Conservation (phyloP, 768 basidiomycete genomes). For the Podaxis rugospora region DNA sequence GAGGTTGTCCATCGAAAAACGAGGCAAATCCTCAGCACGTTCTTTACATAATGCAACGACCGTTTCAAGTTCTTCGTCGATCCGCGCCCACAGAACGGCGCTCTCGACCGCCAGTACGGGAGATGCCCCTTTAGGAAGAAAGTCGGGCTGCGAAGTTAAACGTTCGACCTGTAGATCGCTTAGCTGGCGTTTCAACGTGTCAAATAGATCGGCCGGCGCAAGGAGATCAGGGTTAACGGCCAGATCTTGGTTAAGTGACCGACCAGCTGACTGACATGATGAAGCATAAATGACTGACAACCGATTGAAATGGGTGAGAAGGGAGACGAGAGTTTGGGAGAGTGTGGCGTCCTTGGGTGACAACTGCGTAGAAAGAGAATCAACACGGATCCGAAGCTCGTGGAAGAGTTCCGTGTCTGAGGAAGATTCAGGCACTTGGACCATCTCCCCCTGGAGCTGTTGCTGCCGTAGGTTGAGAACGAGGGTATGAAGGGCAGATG, state of each 20-base stretch:
- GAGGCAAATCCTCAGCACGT: slow-evolving; percentile 37
- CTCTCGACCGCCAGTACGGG: slow-evolving; percentile 52
- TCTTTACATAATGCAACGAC: slow-evolving; percentile 65
- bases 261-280: slow-evolving; percentile 13
- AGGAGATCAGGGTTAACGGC: slow-evolving; percentile 17
- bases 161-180: slow-evolving; percentile 62
- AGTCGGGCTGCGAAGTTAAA: slow-evolving; percentile 35
- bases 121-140: slow-evolving; percentile 31
- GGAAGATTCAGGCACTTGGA: slow-evolving; percentile 34
- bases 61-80: slow-evolving; percentile 70
- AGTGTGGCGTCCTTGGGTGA: slow-evolving; percentile 53
- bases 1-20: slow-evolving; percentile 29
- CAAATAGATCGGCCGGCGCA: slow-evolving; percentile 42
- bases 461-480: slow-evolving; percentile 56
- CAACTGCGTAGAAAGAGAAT: slow-evolving; percentile 39
- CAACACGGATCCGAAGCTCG: slow-evolving; percentile 57
- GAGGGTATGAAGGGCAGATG: slow-evolving; percentile 57
- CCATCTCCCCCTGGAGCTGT: slow-evolving; percentile 39
- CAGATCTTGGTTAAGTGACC: slow-evolving; percentile 9
- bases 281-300: slow-evolving; percentile 43
- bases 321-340: slow-evolving; percentile 62
- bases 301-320: slow-evolving; percentile 65
- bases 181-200: slow-evolving; percentile 62
- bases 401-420: slow-evolving; percentile 50
- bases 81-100: slow-evolving; percentile 67